These are phyloP conservation scores for Albugo laibachii DNA, from an alignment of 352 stramenopile genomes.

Conservation along the genomic window DNA sequence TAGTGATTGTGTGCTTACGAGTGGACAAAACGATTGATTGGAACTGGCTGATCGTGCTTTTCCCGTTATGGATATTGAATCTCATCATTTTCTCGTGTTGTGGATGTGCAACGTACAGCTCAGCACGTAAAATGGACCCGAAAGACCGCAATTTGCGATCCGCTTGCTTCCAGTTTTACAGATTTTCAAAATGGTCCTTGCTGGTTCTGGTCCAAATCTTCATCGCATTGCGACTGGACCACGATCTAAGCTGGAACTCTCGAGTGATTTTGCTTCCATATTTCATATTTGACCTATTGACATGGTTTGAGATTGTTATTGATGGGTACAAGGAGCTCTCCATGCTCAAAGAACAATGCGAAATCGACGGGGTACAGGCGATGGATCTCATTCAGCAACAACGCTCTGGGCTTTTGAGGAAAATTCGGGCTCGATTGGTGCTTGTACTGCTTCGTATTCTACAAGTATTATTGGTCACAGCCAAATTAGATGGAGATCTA, in stretches of 20 bases:
- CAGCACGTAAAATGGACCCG: conserved; percentile 26
- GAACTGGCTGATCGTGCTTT: conserved; percentile 63
- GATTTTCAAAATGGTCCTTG: conserved; percentile 59
- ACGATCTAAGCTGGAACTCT: conserved; percentile 37
- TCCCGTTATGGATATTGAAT: conserved; percentile 61
- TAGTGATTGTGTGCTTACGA: conserved; percentile 67
- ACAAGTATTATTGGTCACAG: conserved; percentile 33
- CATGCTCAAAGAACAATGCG: conserved; percentile 50
- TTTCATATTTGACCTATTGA: conserved; percentile 58
- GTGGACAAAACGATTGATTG: conserved; percentile 51
- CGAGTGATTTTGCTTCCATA: conserved; percentile 55
- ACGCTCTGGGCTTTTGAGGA: conserved; percentile 16
- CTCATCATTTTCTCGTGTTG: conserved; percentile 53
- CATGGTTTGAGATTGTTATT: conserved; percentile 33
- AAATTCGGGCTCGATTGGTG: conserved; percentile 19
- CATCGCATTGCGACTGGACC: conserved; percentile 58
- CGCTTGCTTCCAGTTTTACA: conserved; percentile 7
- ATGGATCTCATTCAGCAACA: conserved; percentile 54
- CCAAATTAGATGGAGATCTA: conserved; percentile 45
- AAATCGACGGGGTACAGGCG: conserved; percentile 43
- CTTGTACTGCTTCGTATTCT: conserved; percentile 32
- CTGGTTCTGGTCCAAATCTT: conserved; percentile 67
- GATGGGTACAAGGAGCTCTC: conserved; percentile 34
- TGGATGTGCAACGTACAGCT: conserved; percentile 28
- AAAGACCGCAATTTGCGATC: conserved; percentile 22